Percentiles rank a stretch among this genome's conserved stretches.
These are phyloP conservation scores for Picochlorum sp. DNA, from an alignment of 139 green algal genomes.

Conservation along the genomic window DNA sequence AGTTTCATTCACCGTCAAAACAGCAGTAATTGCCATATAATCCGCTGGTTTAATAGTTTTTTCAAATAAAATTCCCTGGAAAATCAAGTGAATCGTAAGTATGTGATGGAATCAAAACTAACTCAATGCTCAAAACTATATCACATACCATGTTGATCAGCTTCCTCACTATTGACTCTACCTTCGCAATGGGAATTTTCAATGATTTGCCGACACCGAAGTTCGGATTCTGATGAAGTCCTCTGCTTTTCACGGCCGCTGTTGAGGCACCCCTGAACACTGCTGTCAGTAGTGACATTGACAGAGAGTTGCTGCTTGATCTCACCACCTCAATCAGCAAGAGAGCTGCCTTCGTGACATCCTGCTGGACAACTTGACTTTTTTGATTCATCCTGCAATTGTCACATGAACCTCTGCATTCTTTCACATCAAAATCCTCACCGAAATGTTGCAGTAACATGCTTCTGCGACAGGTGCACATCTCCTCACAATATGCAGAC, in stretches of 20 bases:
- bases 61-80: neutral
- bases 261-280: neutral
- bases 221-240: neutral
- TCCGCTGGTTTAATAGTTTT: neutral
- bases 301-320: conserved; percentile 1
- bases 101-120: neutral
- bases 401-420: conserved; percentile 68
- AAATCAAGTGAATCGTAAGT: neutral
- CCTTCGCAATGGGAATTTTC: conserved; percentile 4
- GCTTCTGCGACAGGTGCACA: conserved; percentile 64
- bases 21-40: conserved; percentile 1
- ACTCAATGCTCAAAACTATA: neutral
- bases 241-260: conserved; percentile 1
- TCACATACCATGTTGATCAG: neutral
- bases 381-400: conserved; percentile 39
- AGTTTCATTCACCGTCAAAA: neutral
- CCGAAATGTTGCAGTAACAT: conserved; percentile 80
- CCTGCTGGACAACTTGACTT: conserved; percentile 22
- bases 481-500: conserved; percentile 76
- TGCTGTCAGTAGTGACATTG: neutral
- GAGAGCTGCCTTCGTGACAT: conserved; percentile 40
- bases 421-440: conserved; percentile 52
- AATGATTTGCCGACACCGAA: neutral
- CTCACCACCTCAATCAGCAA: neutral
- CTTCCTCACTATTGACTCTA: conserved; percentile 1